Evolutionary conservation across 768 basidiomycete species (phyloP).

Genomic region (Naematelia encephala): DNA sequence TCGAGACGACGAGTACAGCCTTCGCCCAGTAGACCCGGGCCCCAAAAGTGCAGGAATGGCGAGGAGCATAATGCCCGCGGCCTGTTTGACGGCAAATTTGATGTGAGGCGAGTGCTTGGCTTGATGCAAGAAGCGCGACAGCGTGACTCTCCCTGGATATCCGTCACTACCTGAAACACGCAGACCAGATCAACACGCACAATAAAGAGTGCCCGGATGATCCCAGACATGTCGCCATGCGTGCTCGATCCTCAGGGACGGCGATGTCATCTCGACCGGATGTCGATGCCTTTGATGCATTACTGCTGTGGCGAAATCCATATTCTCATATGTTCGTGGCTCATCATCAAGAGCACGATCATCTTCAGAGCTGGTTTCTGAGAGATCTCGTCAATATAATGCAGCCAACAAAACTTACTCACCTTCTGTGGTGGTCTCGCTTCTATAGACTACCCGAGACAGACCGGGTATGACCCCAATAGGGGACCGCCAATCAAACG

Average conservation of each 20-base stretch:
- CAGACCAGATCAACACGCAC: constrained; percentile 12
- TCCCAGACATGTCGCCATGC: constrained; percentile 35
- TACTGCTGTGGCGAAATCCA: constrained; percentile 23
- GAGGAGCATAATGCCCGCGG: constrained; percentile 41
- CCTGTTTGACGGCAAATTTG: constrained; percentile 42
- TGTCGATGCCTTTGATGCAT: constrained; percentile 7
- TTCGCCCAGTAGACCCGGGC: constrained; percentile 28
- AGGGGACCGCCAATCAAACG: neutral
- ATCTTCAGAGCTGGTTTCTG: neutral
- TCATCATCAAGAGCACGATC: constrained; percentile 9
- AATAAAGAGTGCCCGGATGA: constrained; percentile 13
- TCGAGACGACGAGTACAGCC: constrained; percentile 36
- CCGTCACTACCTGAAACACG: constrained; percentile 17
- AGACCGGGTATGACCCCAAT: neutral
- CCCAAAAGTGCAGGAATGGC: constrained; percentile 47
- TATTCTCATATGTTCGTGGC: constrained; percentile 14
- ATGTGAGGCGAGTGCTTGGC: constrained; percentile 42
- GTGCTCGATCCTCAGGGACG: neutral
- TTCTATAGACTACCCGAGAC: neutral
- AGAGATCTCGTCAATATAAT: neutral
- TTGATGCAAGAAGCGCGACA: constrained; percentile 30
- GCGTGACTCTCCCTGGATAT: constrained; percentile 11
- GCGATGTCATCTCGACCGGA: no score
- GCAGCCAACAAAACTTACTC: neutral
- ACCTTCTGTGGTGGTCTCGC: neutral